Base-by-base conservation (phyloP, 495 filamentous ascomycete species). In the Penicillium samsonianum region DNA sequence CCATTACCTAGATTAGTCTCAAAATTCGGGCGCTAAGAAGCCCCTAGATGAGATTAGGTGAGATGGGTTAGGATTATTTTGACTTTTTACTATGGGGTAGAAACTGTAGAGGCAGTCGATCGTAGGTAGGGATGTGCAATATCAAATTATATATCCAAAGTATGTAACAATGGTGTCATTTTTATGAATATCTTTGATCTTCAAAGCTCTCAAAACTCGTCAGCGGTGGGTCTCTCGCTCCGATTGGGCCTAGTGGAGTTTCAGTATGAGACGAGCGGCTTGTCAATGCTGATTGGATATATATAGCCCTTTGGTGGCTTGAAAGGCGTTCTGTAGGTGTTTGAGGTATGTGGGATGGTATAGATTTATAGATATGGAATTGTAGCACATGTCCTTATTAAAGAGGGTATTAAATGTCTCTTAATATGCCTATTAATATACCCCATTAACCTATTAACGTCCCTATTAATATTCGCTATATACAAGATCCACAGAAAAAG, bases 181-280 rank as follows among this genome's bases (percentile, higher is more conserved):
- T 30, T 2, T 10, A 30, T 10, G 30, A 48, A 17, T 19, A 9
- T 28, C 23, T n/a, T 19, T 48, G 45, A 48, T 17, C 16, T 47
- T 9, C 16, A 30, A 46, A 28, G 23, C 7, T 17, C 5, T 10
- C 35, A 22, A 53, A 51, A 50, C 54, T 68, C 61, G 63, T 68
- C 63, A 68, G 60, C 63, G 58, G 52, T 51, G 59, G 50, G 56
- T 55, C 42, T 40, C 11, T 42, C 19, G 8, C 10, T 55, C 51
- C 14, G 16, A 61, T 40, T 20, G 14, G 53, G 63, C 4, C 47
- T 67, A 68, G 63, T 50, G 25, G 35, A 43, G 63, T 66, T 68
- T 68, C 63, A 66, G 38, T 51, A 54, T 68, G 61, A 66, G 61
- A 68, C 66, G 49, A 59, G 44, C 44, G 20, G 38, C 12, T 43